These are phyloP conservation scores for Phaffia australis DNA, from an alignment of 768 basidiomycete species.

Conservation along the genomic window DNA sequence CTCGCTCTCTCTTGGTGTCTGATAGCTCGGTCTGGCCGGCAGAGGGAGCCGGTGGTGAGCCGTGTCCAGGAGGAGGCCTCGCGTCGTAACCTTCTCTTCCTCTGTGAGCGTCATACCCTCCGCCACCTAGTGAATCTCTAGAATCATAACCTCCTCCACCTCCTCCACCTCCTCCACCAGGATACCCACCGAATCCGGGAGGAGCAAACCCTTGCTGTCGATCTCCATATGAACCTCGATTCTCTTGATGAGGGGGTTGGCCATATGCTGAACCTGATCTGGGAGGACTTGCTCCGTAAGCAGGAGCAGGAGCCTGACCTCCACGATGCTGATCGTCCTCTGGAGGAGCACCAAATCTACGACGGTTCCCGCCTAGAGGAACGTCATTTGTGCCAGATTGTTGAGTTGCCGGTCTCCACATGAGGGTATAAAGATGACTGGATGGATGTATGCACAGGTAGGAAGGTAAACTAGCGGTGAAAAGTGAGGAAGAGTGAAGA, in stretches of 20 bases:
- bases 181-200: background rate
- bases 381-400: constrained; percentile 18
- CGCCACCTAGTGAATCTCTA: no score
- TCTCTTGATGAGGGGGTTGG: constrained; percentile 51
- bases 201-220: constrained; percentile 4
- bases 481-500: no score
- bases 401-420: constrained; percentile 19
- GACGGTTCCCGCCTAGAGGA: constrained; percentile 65
- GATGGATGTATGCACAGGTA: no score
- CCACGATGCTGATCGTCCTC: constrained; percentile 61
- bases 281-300: constrained; percentile 44
- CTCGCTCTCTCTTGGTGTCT: constrained; percentile 3
- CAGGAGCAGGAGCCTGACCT: background rate
- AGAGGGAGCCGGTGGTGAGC: no score
- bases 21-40: no score
- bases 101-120: no score
- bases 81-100: no score
- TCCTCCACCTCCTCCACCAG: constrained; percentile 4
- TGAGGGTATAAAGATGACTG: background rate
- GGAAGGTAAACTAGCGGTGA: no score
- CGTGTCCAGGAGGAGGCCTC: no score
- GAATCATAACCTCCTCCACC: no score
- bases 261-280: constrained; percentile 77
- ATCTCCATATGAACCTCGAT: constrained; percentile 1
- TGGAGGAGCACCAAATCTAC: constrained; percentile 82